Evolutionary conservation across 2,329 filamentous ascomycete species (phyloP), one percentile per base, ranked within the genome.

Genomic region (Ophiostoma ulmi): DNA sequence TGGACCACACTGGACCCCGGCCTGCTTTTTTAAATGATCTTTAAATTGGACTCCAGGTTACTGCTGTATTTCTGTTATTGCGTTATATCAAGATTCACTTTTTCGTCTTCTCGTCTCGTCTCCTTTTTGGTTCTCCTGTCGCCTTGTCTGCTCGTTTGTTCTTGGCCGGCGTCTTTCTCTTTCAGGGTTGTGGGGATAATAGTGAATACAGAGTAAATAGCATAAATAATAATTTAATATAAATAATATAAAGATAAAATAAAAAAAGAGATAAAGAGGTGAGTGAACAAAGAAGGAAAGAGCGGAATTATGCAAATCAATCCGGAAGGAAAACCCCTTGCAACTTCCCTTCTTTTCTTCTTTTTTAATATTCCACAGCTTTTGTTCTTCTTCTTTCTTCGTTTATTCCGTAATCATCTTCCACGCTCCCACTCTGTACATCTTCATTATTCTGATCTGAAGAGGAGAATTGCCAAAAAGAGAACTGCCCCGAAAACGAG

Each of bases 261-360:
- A 26, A 58, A 14, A 14, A 58, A 58, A 58, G 58, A 52, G 5
- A 22, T 5, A 52, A 17, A 17, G 22, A 52, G 5, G 6, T n/a
- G 48, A 36, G 39, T 31, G 48, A 55, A n/a, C 22, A 17, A 36
- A 67, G 69, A 36, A 36, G 44, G 17, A 70, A 36, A 10, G n/a
- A 41, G 63, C n/a, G 39, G 65, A 31, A 67, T 22, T 31, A 35
- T 17, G 31, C 36, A n/a, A 39, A 65, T 31, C 22, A 26, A 58
- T 58, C n/a, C n/a, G 52, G 52, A 58, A 58, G 36, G 63, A 65
- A 39, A 26, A 20, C n/a, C 35, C 63, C 58, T 20, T 63, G 58
- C 26, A 63, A 35, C 58, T 63, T 61, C 11, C 58, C 20, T 58
- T 26, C 52, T 20, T 31, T 31, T 48, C 44, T 20, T 48, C 44